Evolutionary conservation across 805 yeast genomes (phyloP), one percentile per base, ranked within the genome.

Genomic region (Lipomyces chichibuensis): DNA sequence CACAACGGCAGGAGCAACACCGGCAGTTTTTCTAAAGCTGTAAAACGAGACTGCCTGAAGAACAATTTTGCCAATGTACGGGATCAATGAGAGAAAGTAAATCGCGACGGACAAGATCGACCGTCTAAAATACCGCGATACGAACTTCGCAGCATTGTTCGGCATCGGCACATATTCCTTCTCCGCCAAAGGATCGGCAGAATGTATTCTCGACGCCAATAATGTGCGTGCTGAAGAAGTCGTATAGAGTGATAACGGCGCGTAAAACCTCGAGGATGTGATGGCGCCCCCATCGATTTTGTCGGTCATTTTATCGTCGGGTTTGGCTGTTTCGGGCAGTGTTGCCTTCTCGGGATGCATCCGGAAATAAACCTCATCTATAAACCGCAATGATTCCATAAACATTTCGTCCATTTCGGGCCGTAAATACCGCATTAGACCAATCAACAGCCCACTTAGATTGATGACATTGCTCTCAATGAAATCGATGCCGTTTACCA

Each of bases 21-120:
- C 89, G 23, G 84, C 77, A 27, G 80, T 79, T 55, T 76, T 77
- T 69, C 82, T 76, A 65, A 85, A 80, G 5, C 78, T 78, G 65
- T 78, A 79, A 71, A 84, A 84, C 3, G 86, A 78, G 13, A 79
- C 73, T 0, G 79, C 64, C 0, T 86, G 83, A 17, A 84, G 72
- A 3, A 82, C 76, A 23, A 83, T 65, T 2, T 77, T 64, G 1
- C 86, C 87, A 17, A 83, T 65, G 29, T 76, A 74, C 0, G 88
- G 86, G 6, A 81, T 64, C 63, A 74, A 73, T 8, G 82, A 76
- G n/a, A 80, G 64, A 2, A 75, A 33, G 63, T 77, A 81, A 14
- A 82, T 66, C 9, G 74, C 69, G 20, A 80, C 62, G 35, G 80
- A 80, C 55, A 73, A 60, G 6, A 66, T 69, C 3, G 80, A 60